A percentile compares a stretch with the other conserved stretches of the same genome.
These are phyloP conservation scores for Micromonas commoda DNA, from an alignment of 139 green algal species.

Conservation along the genomic window DNA sequence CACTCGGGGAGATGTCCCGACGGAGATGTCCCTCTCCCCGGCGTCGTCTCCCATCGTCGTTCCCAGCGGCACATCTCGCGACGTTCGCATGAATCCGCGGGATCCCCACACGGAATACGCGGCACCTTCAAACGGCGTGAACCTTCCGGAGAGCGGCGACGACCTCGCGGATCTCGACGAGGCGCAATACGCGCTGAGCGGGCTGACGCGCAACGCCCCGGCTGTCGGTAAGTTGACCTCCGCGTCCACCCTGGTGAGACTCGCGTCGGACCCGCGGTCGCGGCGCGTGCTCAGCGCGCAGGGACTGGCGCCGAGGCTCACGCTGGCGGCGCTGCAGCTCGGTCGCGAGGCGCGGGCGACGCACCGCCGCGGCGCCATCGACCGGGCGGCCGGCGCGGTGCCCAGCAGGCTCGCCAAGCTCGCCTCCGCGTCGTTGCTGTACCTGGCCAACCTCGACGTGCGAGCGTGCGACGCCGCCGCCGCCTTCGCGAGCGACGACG, in stretches of 20 bases:
- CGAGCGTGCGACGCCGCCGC: neutral
- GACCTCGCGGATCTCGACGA: constrained; percentile 7
- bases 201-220: neutral
- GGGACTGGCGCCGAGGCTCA: neutral
- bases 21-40: too few relatives aligned
- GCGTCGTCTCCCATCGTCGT: too few relatives aligned
- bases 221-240: neutral
- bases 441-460: neutral
- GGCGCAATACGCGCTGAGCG: constrained; percentile 1
- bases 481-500: neutral
- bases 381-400: neutral
- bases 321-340: too few relatives aligned
- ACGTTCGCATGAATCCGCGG: too few relatives aligned
- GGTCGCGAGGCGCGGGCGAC: too few relatives aligned
- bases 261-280: neutral
- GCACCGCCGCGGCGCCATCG: too few relatives aligned
- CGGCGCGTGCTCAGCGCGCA: neutral
- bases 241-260: neutral
- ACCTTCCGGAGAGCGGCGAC: neutral
- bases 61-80: too few relatives aligned
- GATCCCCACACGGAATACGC: too few relatives aligned
- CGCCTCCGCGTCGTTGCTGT: neutral
- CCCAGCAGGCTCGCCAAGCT: neutral
- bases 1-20: too few relatives aligned
- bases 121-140: too few relatives aligned